Evolutionary conservation across 78 protist species (phyloP).

Genomic region (Dictyostelium purpureum): DNA sequence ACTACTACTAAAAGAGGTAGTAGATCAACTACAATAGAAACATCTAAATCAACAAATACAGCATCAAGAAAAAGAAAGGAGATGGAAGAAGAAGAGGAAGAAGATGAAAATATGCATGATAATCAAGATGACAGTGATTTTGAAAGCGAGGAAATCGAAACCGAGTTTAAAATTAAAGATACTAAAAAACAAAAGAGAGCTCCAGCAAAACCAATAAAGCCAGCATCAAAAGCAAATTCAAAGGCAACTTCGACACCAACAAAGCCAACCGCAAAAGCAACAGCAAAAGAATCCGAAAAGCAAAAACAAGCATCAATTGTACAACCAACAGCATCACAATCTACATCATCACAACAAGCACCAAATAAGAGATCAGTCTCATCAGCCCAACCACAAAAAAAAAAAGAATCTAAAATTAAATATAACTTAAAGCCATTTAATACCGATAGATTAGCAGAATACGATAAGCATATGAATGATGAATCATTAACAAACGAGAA

Average conservation of each 20-base stretch:
- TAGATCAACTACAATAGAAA: not conserved
- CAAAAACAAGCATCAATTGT: not conserved
- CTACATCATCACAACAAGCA: not conserved
- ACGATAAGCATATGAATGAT: not conserved
- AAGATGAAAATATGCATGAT: not conserved
- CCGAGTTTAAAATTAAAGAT: not conserved
- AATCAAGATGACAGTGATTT: not conserved
- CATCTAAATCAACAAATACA: not conserved
- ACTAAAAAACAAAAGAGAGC: not conserved
- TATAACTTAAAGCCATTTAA: conserved; percentile 4
- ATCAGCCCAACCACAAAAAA: not conserved
- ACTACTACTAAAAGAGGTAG: not conserved
- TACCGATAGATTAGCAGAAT: conserved; percentile 9
- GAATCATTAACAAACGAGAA: conserved; percentile 5
- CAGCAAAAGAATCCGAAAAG: not conserved
- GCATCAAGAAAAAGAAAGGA: not conserved
- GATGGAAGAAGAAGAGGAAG: not conserved
- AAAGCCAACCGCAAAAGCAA: not conserved
- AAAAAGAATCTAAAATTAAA: not conserved
- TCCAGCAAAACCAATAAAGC: not conserved
- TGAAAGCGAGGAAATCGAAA: not conserved
- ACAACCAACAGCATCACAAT: not conserved
- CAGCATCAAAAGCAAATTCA: not conserved
- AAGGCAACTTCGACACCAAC: not conserved
- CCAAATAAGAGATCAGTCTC: not conserved